Percentiles rank a stretch among this genome's conserved stretches.
phyloP scores from a whole-genome alignment of 192 early-diverging fungal species.

The Globomyces pollinis-pini region DNA sequence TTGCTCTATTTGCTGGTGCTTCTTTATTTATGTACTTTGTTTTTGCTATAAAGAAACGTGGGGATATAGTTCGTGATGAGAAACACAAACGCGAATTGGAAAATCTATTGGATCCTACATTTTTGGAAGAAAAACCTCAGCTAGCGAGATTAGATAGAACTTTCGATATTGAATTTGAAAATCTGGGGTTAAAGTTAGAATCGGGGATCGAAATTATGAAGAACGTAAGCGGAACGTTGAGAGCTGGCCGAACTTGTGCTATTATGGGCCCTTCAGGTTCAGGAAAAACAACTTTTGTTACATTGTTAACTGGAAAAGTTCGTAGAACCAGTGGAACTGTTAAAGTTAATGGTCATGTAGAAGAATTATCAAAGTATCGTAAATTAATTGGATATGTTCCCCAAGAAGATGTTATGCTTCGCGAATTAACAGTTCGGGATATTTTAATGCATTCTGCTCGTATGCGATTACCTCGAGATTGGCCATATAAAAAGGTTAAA shows the following conservation, averaged over 20 bases:
- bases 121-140: background rate
- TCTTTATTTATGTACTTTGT: too few species aligned
- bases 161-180: conserved; percentile 23
- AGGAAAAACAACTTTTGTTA: conserved; percentile 40
- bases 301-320: conserved; percentile 19
- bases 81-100: too few species aligned
- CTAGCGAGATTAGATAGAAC: background rate
- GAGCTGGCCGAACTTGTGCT: conserved; percentile 68
- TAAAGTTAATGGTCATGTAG: conserved; percentile 20
- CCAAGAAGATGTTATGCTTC: conserved; percentile 32
- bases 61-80: too few species aligned
- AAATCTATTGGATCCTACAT: too few species aligned
- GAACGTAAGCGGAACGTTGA: conserved; percentile 61
- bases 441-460: conserved; percentile 69
- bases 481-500: conserved; percentile 58
- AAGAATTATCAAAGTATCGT: conserved; percentile 21
- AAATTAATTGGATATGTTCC: conserved; percentile 37
- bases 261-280: conserved; percentile 91
- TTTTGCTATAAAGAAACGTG: too few species aligned
- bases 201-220: conserved; percentile 46
- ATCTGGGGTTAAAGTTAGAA: conserved; percentile 25
- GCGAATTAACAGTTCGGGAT: conserved; percentile 62
- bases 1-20: background rate
- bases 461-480: conserved; percentile 59
- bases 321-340: conserved; percentile 21